Conservation (phyloP, 352 stramenopile species). For the Thalassiosira mediterranea region DNA sequence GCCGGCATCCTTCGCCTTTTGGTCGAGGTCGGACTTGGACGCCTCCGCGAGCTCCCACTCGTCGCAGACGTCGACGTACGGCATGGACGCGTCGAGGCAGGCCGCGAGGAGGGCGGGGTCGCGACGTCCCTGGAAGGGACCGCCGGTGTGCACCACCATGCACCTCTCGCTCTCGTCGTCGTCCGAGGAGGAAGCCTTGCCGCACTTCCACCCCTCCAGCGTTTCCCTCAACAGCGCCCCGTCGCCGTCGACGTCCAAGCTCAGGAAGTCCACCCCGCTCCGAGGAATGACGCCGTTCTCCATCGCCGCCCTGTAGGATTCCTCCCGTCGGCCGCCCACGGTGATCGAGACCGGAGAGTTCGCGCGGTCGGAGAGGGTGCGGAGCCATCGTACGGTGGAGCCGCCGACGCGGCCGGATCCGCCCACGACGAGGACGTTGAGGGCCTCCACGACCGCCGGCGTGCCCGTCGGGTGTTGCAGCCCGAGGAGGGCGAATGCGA, state of each 20-base stretch:
- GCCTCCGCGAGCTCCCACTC: conserved; percentile 51
- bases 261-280: conserved; percentile 42
- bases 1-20: conserved; percentile 19
- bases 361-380: conserved; percentile 28
- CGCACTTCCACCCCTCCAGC: conserved; percentile 40
- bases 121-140: conserved; percentile 56
- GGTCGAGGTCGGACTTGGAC: conserved; percentile 42
- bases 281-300: conserved; percentile 36
- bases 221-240: conserved; percentile 14
- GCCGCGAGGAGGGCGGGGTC: conserved; percentile 35
- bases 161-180: conserved; percentile 6
- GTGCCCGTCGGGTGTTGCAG: no score
- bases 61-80: conserved; percentile 69
- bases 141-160: conserved; percentile 57
- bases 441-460: no score
- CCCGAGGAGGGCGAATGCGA: no score
- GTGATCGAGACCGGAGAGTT: conserved; percentile 25
- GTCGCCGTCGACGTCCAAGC: conserved; percentile 49
- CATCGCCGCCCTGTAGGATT: conserved; percentile 44
- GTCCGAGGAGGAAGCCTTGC: conserved; percentile 1
- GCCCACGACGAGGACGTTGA: conserved; percentile 59
- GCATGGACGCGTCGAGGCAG: conserved; percentile 46
- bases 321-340: conserved; percentile 34
- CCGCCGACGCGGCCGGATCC: conserved; percentile 58
- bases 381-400: conserved; percentile 47